Conservation (phyloP, 2,329 filamentous ascomycete species). For the Cadophora gregata region DNA sequence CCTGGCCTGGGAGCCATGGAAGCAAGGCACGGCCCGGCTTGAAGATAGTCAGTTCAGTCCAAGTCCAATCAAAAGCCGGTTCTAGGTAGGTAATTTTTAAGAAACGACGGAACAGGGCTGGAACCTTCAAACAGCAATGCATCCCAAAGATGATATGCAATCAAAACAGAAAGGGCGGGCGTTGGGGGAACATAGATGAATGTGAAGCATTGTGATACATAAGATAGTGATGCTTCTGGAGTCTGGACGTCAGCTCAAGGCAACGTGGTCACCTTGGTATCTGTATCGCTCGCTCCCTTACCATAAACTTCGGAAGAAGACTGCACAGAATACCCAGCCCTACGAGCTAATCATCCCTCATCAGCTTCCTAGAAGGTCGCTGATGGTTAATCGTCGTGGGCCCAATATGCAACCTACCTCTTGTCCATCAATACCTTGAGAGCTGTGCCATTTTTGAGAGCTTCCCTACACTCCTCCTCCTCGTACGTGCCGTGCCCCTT, state of each 20-base stretch:
- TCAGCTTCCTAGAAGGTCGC: conserved; percentile 15
- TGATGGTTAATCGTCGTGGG: conserved; percentile 10
- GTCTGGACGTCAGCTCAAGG: too few species aligned
- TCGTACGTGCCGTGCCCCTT: background rate
- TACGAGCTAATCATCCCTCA: background rate
- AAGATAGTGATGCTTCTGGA: background rate
- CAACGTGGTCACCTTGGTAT: too few species aligned
- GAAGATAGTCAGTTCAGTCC: too few species aligned
- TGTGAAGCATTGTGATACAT: background rate
- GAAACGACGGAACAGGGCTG: too few species aligned
- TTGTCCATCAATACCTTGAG: background rate
- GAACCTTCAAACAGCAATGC: too few species aligned
- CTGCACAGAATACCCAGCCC: background rate
- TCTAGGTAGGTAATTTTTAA: too few species aligned
- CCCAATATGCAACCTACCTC: conserved; percentile 19
- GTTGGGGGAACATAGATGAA: background rate
- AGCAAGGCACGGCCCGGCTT: conserved; percentile 20
- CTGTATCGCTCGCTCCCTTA: too few species aligned
- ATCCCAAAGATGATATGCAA: too few species aligned
- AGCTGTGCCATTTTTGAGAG: background rate
- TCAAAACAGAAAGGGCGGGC: too few species aligned
- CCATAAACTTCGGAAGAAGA: background rate
- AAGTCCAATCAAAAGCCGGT: too few species aligned
- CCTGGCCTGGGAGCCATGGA: too few species aligned
- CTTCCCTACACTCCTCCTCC: background rate